Percentiles rank a stretch among this genome's conserved stretches.
Evolutionary conservation across 2,329 filamentous ascomycete species (phyloP).

Genomic region (Colletotrichum sp.): DNA sequence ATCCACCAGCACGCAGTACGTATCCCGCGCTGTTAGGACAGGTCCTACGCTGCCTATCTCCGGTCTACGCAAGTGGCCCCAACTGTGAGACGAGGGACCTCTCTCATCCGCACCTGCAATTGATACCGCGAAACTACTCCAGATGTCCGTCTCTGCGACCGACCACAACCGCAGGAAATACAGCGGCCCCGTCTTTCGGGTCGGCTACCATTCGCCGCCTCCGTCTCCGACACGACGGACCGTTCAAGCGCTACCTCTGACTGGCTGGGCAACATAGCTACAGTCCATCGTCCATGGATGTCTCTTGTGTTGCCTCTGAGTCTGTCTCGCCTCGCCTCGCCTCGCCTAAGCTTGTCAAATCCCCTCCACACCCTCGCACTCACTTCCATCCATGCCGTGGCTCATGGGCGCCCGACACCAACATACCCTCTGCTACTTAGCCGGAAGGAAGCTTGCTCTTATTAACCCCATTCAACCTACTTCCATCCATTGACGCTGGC

Average conservation of each 20-base stretch:
- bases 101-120: neutral
- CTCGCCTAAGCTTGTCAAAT: neutral
- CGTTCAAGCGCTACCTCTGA: neutral
- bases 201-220: neutral
- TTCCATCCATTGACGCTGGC: neutral
- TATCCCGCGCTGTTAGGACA: neutral
- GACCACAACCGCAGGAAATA: neutral
- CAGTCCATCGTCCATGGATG: neutral
- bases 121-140: neutral
- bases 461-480: neutral
- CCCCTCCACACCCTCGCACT: neutral
- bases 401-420: neutral
- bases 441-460: neutral
- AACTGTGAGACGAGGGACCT: neutral
- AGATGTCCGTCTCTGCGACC: neutral
- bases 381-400: neutral
- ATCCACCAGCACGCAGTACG: neutral
- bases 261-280: neutral
- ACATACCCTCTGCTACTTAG: neutral
- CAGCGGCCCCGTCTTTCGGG: neutral
- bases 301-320: neutral
- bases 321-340: neutral
- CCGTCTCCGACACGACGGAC: constrained; percentile 1
- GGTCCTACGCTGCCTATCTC: neutral
- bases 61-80: neutral